These are phyloP conservation scores for Pistacia integerrima DNA, from an alignment of 345 rosid species.

Conservation along the genomic window DNA sequence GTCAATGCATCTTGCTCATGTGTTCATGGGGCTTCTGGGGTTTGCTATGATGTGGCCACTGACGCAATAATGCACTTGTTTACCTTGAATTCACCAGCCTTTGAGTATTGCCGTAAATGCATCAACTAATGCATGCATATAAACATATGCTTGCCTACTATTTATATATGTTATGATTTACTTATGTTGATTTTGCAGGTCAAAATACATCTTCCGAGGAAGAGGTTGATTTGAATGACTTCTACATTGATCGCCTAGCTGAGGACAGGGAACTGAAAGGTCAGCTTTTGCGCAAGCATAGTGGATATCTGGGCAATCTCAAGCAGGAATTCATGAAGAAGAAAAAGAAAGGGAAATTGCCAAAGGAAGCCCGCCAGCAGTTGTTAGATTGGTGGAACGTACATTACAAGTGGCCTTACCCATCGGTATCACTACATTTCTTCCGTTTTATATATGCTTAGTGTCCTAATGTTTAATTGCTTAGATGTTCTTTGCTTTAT, in stretches of 20 bases:
- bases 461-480: background rate
- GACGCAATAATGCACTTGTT: background rate
- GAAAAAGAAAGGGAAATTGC: slow-evolving; percentile 94
- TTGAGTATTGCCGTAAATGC: too few relatives aligned
- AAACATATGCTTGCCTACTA: background rate
- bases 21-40: background rate
- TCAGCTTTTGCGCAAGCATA: slow-evolving; percentile 83
- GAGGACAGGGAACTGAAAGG: slow-evolving; percentile 94
- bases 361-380: slow-evolving; percentile 95
- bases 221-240: slow-evolving; percentile 62
- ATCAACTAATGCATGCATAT: background rate
- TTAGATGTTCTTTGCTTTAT: background rate
- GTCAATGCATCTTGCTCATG: background rate
- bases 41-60: background rate
- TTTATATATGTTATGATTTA: background rate
- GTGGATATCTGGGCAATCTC: slow-evolving; percentile 88
- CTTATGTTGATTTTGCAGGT: slow-evolving; percentile 11
- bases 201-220: slow-evolving; percentile 72
- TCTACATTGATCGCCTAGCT: slow-evolving; percentile 77
- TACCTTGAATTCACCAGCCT: background rate
- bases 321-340: slow-evolving; percentile 94
- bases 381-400: slow-evolving; percentile 98
- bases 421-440: slow-evolving; percentile 59
- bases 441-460: background rate
- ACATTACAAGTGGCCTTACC: slow-evolving; percentile 99